phyloP scores from a whole-genome alignment of 352 stramenopile genomes.

The Phytophthora sojae region DNA sequence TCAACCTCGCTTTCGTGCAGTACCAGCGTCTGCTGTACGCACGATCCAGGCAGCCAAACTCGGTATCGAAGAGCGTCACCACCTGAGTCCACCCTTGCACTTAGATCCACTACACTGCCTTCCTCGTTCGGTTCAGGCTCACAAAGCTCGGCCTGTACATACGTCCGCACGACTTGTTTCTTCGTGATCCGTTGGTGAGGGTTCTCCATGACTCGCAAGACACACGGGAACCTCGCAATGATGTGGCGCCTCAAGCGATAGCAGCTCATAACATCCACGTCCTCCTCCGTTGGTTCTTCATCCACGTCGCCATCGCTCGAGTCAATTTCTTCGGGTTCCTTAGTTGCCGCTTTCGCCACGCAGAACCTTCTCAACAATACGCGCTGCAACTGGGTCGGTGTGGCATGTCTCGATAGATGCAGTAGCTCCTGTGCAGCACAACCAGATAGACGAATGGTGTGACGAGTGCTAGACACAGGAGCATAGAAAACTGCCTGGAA shows the following conservation, averaged over 20 bases:
- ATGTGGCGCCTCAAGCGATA: constrained; percentile 37
- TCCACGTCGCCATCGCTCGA: constrained; percentile 1
- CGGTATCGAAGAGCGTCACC: constrained; percentile 43
- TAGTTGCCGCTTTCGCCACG: background rate
- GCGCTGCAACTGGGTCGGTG: constrained; percentile 24
- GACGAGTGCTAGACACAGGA: constrained; percentile 18
- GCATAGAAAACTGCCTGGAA: constrained; percentile 38
- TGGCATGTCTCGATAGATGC: constrained; percentile 22
- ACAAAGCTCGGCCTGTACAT: constrained; percentile 67
- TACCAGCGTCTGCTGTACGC: constrained; percentile 55
- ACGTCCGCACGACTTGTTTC: constrained; percentile 47
- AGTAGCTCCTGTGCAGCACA: constrained; percentile 25
- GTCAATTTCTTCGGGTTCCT: background rate
- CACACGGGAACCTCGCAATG: constrained; percentile 53
- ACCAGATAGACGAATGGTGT: constrained; percentile 16
- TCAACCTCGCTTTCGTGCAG: constrained; percentile 66
- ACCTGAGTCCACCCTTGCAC: background rate
- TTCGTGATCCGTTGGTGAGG: constrained; percentile 52
- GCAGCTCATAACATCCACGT: background rate
- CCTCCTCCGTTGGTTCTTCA: background rate
- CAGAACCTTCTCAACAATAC: constrained; percentile 24
- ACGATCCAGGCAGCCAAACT: constrained; percentile 58
- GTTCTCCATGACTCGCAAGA: constrained; percentile 44
- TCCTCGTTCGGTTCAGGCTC: constrained; percentile 9
- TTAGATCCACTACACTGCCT: background rate